Evolutionary conservation across 352 stramenopile species (phyloP), one percentile per base, ranked within the genome.

Genomic region (Phytophthora melonis): DNA sequence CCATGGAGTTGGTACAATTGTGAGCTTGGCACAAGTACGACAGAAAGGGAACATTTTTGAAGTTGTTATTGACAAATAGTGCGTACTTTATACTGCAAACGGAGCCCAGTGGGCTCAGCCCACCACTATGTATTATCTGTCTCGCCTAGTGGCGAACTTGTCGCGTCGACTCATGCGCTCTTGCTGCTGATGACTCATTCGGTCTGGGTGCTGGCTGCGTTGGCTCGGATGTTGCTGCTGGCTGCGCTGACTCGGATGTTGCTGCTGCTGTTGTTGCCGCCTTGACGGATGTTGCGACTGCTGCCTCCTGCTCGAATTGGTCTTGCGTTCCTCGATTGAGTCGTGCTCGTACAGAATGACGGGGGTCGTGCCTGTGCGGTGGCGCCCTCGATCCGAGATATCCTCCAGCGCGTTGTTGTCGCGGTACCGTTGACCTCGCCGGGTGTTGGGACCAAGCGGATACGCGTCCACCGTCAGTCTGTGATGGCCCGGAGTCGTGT

Each of bases 281-380:
- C 47, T 58, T 10, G 58, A 65, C 8, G 63, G 21, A 11, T 32
- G 41, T 36, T 47, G 45, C 60, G 53, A 50, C 16, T 66, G 36
- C 8, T 66, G 52, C 63, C 50, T 67, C 32, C 61, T 71, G 61
- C 65, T 75, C 39, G 74, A 63, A 45, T 67, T 75, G n/a, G 65
- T 73, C 7, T 77, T 70, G 55, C 56, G 16, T 34, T 79, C 75
- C 23, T 79, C 75, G 3, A 74, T 50, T 14, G 63, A 61, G 8
- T 71, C 54, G 53, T 69, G 47, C 39, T 85, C 72, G 43, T 81
- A 85, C 18, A 85, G 54, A 14, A 83, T 58, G 27, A 85, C 63
- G 18, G 78, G 78, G 1, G 69, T 66, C 2, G 78, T 83, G 21
- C 66, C 72, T 27, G 32, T 57, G 14, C 78, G 66, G 54, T 53